Evolutionary conservation across 1,284 basidiomycete species (phyloP).

Genomic region (Apiotrichum mycotoxinovorans): DNA sequence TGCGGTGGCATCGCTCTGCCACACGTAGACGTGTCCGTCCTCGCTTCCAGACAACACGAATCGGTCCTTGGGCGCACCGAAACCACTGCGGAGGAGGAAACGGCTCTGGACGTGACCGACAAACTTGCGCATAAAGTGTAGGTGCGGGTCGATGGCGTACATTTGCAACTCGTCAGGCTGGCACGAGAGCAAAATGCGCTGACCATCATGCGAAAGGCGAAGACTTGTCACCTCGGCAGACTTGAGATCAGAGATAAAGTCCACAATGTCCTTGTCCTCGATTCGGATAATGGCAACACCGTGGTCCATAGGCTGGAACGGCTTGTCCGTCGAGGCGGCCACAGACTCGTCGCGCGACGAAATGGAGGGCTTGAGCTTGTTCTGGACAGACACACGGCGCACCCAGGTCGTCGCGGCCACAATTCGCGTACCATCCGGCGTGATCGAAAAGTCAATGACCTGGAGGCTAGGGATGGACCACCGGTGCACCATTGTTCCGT

Average conservation of each 20-base stretch:
- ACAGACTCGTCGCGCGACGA: constrained; percentile 24
- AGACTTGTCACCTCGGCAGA: constrained; percentile 69
- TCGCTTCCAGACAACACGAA: constrained; percentile 93
- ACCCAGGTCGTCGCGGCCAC: constrained; percentile 71
- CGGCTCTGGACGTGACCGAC: constrained; percentile 74
- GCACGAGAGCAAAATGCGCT: constrained; percentile 80
- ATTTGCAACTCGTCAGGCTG: constrained; percentile 83
- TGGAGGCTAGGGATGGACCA: constrained; percentile 77
- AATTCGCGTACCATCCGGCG: constrained; percentile 77
- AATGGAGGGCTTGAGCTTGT: constrained; percentile 38
- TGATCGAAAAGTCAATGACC: constrained; percentile 79
- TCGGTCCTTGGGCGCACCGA: constrained; percentile 85
- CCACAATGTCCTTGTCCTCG: constrained; percentile 36
- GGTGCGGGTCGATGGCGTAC: constrained; percentile 67
- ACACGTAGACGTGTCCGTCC: constrained; percentile 89
- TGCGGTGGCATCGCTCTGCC: constrained; percentile 81
- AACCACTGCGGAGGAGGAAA: constrained; percentile 86
- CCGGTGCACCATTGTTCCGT: constrained; percentile 63
- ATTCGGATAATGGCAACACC: constrained; percentile 35
- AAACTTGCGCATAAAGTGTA: constrained; percentile 70
- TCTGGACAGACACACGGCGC: constrained; percentile 44
- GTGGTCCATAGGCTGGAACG: constrained; percentile 42
- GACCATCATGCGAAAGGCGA: constrained; percentile 80
- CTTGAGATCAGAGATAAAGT: constrained; percentile 26
- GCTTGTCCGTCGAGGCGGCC: not conserved